These are phyloP conservation scores for Podila horticola DNA, from an alignment of 192 early-diverging fungal genomes.

Conservation along the genomic window DNA sequence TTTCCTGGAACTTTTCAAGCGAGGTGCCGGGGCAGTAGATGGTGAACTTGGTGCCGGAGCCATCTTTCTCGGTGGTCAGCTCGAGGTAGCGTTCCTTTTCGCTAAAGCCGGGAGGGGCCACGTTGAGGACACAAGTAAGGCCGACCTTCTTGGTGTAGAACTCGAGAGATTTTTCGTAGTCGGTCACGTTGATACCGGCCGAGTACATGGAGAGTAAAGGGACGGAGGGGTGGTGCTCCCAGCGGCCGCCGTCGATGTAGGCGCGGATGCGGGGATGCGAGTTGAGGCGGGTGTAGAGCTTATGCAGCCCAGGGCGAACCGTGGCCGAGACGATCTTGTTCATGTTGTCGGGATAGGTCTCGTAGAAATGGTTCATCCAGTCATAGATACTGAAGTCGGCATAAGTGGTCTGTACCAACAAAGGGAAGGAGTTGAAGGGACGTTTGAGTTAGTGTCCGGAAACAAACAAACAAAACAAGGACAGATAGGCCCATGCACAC, in stretches of 20 bases:
- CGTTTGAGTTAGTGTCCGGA: neutral
- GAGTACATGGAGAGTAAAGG: constrained; percentile 24
- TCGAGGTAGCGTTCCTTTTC: constrained; percentile 24
- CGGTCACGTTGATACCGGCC: constrained; percentile 11
- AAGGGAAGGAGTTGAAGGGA: neutral
- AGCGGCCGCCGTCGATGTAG: constrained; percentile 43
- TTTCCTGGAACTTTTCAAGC: constrained; percentile 10
- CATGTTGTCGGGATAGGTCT: constrained; percentile 23
- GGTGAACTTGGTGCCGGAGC: constrained; percentile 25
- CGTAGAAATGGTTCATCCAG: constrained; percentile 25
- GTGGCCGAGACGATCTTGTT: constrained; percentile 22
- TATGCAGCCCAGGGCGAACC: constrained; percentile 23
- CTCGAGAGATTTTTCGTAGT: constrained; percentile 26
- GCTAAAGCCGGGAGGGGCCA: neutral
- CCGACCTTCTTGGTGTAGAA: constrained; percentile 34
- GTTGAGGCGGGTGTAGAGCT: constrained; percentile 28
- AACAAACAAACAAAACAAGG: neutral
- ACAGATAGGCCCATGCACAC: neutral
- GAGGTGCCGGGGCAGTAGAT: constrained; percentile 14
- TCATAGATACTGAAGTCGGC: constrained; percentile 36
- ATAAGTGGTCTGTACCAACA: constrained; percentile 20
- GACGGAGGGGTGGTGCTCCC: constrained; percentile 26
- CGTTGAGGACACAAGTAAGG: constrained; percentile 17
- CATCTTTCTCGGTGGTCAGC: constrained; percentile 9
- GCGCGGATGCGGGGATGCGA: constrained; percentile 28